Percentiles rank a stretch among this genome's conserved stretches.
phyloP scores from a whole-genome alignment of 1,139 yeast species.

The Lodderomyces jiufengensis region DNA sequence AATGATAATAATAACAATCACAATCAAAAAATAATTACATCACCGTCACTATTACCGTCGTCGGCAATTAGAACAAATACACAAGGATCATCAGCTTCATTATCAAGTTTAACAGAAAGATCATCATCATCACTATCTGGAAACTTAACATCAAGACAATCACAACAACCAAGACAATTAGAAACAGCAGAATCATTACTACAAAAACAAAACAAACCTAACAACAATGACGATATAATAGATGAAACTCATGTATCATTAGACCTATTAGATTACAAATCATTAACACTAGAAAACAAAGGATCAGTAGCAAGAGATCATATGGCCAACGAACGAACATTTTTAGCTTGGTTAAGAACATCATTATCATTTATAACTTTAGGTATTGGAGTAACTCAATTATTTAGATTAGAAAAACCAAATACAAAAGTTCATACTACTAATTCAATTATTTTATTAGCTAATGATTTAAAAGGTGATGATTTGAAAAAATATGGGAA shows the following conservation, averaged over 20 bases:
- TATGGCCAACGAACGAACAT: conserved; percentile 76
- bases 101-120: background rate
- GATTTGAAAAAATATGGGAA: conserved; percentile 28
- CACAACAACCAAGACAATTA: background rate
- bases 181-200: background rate
- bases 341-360: conserved; percentile 74
- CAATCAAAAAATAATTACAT: background rate
- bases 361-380: conserved; percentile 40
- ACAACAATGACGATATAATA: conserved; percentile 7
- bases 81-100: background rate
- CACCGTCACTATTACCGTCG: conserved; percentile 2
- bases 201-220: conserved; percentile 2
- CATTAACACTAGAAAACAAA: conserved; percentile 40
- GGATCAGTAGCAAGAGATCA: conserved; percentile 51
- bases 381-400: conserved; percentile 43
- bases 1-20: no score
- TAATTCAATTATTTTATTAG: conserved; percentile 12
- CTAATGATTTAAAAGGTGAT: conserved; percentile 8
- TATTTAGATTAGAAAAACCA: conserved; percentile 31
- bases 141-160: background rate
- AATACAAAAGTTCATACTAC: conserved; percentile 16
- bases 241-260: conserved; percentile 4
- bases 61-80: background rate
- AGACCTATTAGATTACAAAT: conserved; percentile 14
- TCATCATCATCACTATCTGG: conserved; percentile 1